Evolutionary conservation across 352 stramenopile genomes (phyloP).

Genomic region (Globisporangium spinosum): DNA sequence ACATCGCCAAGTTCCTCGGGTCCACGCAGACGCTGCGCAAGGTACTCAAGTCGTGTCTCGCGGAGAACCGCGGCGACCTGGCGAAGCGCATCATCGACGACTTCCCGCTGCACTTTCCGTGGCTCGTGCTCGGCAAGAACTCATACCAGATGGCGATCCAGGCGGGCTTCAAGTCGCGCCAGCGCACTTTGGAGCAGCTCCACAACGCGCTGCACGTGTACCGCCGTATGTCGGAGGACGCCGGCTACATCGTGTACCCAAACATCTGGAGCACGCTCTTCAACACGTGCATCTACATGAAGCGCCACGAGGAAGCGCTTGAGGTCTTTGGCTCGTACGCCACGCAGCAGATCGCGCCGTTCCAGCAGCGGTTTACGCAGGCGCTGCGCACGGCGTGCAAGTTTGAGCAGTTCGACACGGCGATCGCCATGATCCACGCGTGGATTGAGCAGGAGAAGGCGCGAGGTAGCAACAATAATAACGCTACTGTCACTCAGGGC

Average conservation of each 20-base stretch:
- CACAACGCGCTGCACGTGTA: constrained; percentile 32
- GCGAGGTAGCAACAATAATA: too few relatives aligned
- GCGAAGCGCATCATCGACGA: constrained; percentile 8
- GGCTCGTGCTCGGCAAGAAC: constrained; percentile 15
- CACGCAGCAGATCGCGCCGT: constrained; percentile 27
- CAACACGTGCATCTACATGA: constrained; percentile 33
- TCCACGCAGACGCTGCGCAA: constrained; percentile 16
- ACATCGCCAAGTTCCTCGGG: constrained; percentile 5
- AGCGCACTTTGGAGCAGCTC: constrained; percentile 15
- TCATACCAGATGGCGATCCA: constrained; percentile 17
- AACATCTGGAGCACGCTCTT: constrained; percentile 36
- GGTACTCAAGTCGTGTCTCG: constrained; percentile 10
- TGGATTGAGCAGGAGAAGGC: constrained; percentile 17
- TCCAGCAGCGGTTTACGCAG: constrained; percentile 10
- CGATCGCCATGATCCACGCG: constrained; percentile 26
- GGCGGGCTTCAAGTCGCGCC: constrained; percentile 6
- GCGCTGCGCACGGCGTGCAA: constrained; percentile 31
- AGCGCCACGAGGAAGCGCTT: constrained; percentile 21
- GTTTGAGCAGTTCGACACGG: constrained; percentile 24
- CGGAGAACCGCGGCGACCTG: constrained; percentile 5
- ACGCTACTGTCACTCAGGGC: too few relatives aligned
- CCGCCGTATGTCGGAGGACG: constrained; percentile 25
- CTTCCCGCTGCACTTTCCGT: constrained; percentile 7
- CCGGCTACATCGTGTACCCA: constrained; percentile 34
- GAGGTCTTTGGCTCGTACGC: constrained; percentile 27